phyloP scores from a whole-genome alignment of 306 rosid species.

The Sechiopsis laciniata region DNA sequence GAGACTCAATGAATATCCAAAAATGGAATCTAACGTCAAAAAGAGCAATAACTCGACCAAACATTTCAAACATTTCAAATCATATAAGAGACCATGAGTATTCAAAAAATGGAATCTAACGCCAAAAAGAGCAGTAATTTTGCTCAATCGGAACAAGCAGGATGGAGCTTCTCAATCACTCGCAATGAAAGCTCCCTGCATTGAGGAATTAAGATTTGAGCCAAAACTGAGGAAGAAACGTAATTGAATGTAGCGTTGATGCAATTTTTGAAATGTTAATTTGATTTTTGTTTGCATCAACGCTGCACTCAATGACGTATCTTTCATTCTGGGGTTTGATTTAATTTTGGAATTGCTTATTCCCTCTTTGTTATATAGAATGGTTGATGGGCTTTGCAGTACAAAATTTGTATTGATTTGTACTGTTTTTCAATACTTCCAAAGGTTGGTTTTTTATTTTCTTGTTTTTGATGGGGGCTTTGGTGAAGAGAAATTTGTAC shows the following conservation, averaged over 20 bases:
- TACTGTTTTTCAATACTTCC: background rate
- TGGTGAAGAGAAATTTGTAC: slow-evolving; percentile 13
- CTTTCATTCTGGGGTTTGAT: slow-evolving; percentile 34
- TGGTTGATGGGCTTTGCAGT: background rate
- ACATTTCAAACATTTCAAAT: no score
- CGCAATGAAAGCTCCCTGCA: no score
- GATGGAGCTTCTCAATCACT: no score
- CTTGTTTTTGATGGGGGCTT: background rate
- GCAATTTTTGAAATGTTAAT: background rate
- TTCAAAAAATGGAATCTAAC: no score
- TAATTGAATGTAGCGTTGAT: slow-evolving; percentile 57
- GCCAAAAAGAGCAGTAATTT: no score
- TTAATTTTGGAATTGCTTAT: background rate
- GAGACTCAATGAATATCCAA: no score
- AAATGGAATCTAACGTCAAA: no score
- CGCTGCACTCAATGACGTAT: slow-evolving; percentile 97
- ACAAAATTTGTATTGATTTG: slow-evolving; percentile 10
- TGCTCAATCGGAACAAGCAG: no score
- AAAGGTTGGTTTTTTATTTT: no score
- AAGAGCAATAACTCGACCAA: no score
- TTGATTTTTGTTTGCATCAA: slow-evolving; percentile 39
- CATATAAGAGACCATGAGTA: no score
- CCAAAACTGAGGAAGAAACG: slow-evolving; percentile 36
- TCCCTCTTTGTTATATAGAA: background rate
- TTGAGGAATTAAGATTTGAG: no score